A percentile compares a stretch with the other conserved stretches of the same genome.
phyloP scores from a whole-genome alignment of 2,329 filamentous ascomycete genomes.

The Colletotrichum plurivorum region DNA sequence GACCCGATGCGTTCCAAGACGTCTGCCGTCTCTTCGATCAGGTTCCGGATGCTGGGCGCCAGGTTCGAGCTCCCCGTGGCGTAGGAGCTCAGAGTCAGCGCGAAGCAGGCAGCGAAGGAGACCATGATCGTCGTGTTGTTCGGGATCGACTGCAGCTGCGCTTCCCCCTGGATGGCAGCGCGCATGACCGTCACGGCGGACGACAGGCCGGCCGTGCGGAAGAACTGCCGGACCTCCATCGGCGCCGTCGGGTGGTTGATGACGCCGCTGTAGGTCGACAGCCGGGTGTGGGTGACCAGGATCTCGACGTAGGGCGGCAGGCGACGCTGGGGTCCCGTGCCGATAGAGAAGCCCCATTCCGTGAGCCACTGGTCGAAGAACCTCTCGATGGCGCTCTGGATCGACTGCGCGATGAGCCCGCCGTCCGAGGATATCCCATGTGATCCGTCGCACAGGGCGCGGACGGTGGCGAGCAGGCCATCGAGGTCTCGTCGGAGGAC shows the following conservation, averaged over 20 bases:
- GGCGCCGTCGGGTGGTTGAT: conserved; percentile 82
- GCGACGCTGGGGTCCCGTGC: conserved; percentile 66
- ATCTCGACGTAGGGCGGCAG: conserved; percentile 83
- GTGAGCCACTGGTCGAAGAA: conserved; percentile 78
- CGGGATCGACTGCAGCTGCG: conserved; percentile 80
- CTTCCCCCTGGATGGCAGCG: conserved; percentile 79
- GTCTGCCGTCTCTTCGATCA: conserved; percentile 78
- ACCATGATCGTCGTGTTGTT: conserved; percentile 87
- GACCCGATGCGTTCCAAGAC: conserved; percentile 79
- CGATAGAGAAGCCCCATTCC: conserved; percentile 72
- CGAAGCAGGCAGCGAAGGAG: conserved; percentile 80
- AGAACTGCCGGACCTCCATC: conserved; percentile 79
- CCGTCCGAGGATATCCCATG: conserved; percentile 64
- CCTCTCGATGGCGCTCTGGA: conserved; percentile 72
- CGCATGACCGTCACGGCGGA: conserved; percentile 83
- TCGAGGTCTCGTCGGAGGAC: conserved; percentile 77
- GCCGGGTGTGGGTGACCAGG: conserved; percentile 78
- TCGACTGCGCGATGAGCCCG: conserved; percentile 66
- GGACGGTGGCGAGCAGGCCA: conserved; percentile 69
- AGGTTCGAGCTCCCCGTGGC: conserved; percentile 70
- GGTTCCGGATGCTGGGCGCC: conserved; percentile 72
- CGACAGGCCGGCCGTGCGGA: conserved; percentile 78
- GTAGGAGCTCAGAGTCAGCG: conserved; percentile 73
- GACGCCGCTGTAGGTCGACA: conserved; percentile 82
- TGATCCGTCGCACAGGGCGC: conserved; percentile 72